Conservation (phyloP, 2,329 filamentous ascomycete genomes). For the Aspergillus sp. region DNA sequence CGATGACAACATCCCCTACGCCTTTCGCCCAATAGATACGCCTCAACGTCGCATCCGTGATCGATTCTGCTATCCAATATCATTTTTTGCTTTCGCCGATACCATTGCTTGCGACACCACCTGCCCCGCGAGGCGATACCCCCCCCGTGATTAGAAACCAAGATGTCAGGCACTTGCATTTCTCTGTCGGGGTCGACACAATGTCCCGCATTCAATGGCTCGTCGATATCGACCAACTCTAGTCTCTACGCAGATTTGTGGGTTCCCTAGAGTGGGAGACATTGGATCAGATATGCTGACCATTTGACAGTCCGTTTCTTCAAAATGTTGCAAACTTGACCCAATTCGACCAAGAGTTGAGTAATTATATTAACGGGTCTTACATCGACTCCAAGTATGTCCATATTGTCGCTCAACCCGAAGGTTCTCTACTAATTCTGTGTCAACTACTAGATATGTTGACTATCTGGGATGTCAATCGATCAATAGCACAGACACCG, state of each 20-base stretch:
- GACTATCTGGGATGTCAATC: slow-evolving; percentile 73
- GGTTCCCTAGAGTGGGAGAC: slow-evolving; percentile 30
- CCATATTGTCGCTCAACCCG: neutral
- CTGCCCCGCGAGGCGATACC: slow-evolving; percentile 1
- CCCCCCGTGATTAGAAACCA: slow-evolving; percentile 20
- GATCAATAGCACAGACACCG: slow-evolving; percentile 72
- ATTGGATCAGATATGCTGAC: slow-evolving; percentile 22
- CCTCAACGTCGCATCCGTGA: neutral
- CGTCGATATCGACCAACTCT: slow-evolving; percentile 64
- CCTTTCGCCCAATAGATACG: neutral
- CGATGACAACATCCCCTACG: neutral
- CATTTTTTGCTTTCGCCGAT: neutral
- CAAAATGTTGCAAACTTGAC: slow-evolving; percentile 69
- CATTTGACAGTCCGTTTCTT: slow-evolving; percentile 68
- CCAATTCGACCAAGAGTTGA: slow-evolving; percentile 72
- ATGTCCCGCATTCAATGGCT: slow-evolving; percentile 67
- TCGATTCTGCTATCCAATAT: neutral
- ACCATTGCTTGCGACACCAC: slow-evolving; percentile 1
- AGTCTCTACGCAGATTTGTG: slow-evolving; percentile 61
- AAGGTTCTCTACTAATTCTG: neutral
- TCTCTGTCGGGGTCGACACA: slow-evolving; percentile 64
- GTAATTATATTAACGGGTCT: slow-evolving; percentile 64
- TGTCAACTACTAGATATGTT: slow-evolving; percentile 63
- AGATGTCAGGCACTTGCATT: slow-evolving; percentile 50
- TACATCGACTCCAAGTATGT: slow-evolving; percentile 76